Base-by-base conservation (phyloP, 495 filamentous ascomycete species). In the Extremus antarcticus region DNA sequence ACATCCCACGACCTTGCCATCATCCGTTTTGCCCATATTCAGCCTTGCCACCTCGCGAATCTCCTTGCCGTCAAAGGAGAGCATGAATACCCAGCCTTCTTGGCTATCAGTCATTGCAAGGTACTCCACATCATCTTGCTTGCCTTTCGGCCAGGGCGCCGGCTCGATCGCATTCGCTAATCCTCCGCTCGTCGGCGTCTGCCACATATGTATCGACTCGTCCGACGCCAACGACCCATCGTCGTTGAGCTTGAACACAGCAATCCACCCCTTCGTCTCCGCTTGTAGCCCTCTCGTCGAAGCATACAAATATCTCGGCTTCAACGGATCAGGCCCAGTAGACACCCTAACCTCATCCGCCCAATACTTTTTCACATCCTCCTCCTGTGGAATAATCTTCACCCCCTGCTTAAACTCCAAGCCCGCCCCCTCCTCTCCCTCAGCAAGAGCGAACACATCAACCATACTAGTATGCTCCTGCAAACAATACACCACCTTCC, bases 401-500 rank as follows among this genome's bases (percentile, higher is more conserved):
- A 57, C 54, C 43, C 53, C 58, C 13, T 40, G 39, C 19, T 20
- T 24, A 51, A 57, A 57, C 39, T 50, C 10, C 22, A 61, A 50
- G 3, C 47, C 57, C 25, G 56, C 49, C 17, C 58, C 61, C 16
- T 63, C 57, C 7, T 49, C 21, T 16, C 60, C 57, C 3, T 49
- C 21, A 20, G 39, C 48, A 23, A 63, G 40, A 17, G 24, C 20
- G 38, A 63, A 63, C 11, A 57, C 8, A 46, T 61, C 61, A 1
- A 63, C 58, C 25, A 60, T 58, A 35, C 61, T 57, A 1, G 50
- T 60, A 43, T 63, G 61, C 54, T 63, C 60, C 43, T 63, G 60
- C 51, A 63, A 23, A 25, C 39, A 46, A 51, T 63, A 63, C 21
- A 63, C 22, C 13, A 59, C 19, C 43, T 54, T 55, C 4, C 57